Percentiles rank a stretch among this genome's conserved stretches.
phyloP scores from a whole-genome alignment of 2,329 filamentous ascomycete genomes.

The Colletotrichum tabaci region DNA sequence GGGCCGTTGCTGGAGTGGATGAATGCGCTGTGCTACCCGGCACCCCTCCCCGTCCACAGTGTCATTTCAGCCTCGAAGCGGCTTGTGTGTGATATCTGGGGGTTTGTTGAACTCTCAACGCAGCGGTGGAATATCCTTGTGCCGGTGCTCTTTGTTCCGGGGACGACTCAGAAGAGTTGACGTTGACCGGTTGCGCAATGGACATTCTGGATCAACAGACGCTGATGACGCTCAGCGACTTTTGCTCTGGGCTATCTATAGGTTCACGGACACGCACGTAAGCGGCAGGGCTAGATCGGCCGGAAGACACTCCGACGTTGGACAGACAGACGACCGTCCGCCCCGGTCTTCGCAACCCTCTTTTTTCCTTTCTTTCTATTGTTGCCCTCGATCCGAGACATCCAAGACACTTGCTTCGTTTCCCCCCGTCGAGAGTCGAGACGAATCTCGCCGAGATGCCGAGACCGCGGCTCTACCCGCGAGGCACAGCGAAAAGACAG shows the following conservation, averaged over 20 bases:
- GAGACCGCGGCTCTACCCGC: neutral
- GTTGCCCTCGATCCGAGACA: neutral
- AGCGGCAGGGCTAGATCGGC: neutral
- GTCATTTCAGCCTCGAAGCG: neutral
- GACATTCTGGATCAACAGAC: neutral
- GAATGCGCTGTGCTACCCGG: neutral
- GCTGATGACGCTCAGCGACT: neutral
- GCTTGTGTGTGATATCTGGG: neutral
- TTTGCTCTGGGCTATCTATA: too few species aligned
- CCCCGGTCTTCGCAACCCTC: neutral
- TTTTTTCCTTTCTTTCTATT: neutral
- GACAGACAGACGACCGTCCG: neutral
- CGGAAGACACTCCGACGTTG: neutral
- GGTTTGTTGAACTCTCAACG: neutral
- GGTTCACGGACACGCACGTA: neutral
- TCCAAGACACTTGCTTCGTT: slow-evolving; percentile 2
- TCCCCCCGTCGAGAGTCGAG: neutral
- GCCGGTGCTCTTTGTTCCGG: neutral
- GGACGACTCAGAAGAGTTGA: neutral
- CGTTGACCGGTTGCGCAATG: neutral
- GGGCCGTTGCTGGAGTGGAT: neutral
- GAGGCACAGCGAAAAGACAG: too few species aligned
- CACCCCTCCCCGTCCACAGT: neutral
- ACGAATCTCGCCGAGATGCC: neutral
- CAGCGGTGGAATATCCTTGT: neutral